Base-by-base conservation (phyloP, 2,329 filamentous ascomycete genomes). In the Cladophialophora yegresii region DNA sequence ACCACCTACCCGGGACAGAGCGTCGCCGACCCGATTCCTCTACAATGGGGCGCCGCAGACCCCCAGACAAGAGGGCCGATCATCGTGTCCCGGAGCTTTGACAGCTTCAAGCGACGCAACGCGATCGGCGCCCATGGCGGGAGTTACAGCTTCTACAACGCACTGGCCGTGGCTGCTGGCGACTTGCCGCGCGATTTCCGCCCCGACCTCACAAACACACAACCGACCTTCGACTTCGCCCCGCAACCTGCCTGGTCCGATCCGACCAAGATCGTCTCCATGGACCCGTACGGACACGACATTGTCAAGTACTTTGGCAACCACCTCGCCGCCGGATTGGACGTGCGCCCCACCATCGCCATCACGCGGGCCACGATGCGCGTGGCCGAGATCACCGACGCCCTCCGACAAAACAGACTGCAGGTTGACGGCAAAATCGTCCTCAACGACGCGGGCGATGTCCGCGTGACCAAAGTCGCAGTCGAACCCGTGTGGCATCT, bases 81-180 rank as follows among this genome's bases (percentile, higher is more conserved):
- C 58, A 89, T 96, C 58, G 93, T 96, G 51, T 95, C 89, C 26
- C 85, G 92, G 71, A 84, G 86, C 66, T 80, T 87, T 30, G 87
- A 86, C 61, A 95, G 91, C 5, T 89, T 96, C 71, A 84, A 91
- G 61, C 85, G 87, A 74, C 87, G 92, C 67, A 96, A 96, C 78
- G 85, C 85, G 51, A 86, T 89, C 73, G 86, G 86, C 72, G 88
- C 86, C 64, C 88, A 90, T 71, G 93, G 95, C 68, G 93, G 95
- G 63, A 96, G 92, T 4, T 98, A 99, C 77, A 92, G 91, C 67
- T 93, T 97, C 69, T 98, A 98, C 80, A 92, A 96, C 75, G 93
- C 93, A 22, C 84, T 98, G 32, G 93, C 93, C 12, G 88, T 98
- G 69, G 93, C 93, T 23, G 93, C 91, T 75, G 93, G 93, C 72